Evolutionary conservation across 2,329 filamentous ascomycete species (phyloP), one percentile per base, ranked within the genome.

Genomic region (Lojkania enalia): DNA sequence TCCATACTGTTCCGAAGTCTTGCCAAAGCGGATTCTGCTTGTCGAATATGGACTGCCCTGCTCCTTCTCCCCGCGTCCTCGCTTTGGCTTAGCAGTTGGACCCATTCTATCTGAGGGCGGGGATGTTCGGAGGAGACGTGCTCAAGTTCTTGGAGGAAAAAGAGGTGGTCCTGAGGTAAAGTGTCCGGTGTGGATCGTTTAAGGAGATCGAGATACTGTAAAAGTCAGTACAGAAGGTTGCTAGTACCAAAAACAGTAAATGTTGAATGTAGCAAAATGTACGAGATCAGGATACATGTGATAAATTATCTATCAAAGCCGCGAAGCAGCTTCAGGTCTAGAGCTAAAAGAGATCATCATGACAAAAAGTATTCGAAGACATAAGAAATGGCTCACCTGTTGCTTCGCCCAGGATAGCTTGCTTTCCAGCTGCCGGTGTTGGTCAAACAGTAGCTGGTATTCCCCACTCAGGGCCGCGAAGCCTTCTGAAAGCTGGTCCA

Each of bases 291-390:
- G 33, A 19, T 18, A 19, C n/a, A 32, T 31, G 25, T 32, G 27
- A 46, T 12, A 46, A 15, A 51, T 62, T 64, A 55, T 73, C 73
- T 71, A 62, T 72, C 74, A 76, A 55, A 51, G 70, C 68, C 62
- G 69, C 68, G 42, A 55, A 56, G 63, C 69, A 69, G 66, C 73
- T 78, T 66, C 71, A 77, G 74, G 69, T 77, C 74, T 76, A 77
- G 73, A 77, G 74, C 74, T 77, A 76, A 76, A 58, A 46, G 57
- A 65, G 55, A 63, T 74, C 71, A 74, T 75, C 74, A 74, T 68
- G 57, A 55, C 54, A 51, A 49, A 39, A 32, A 16, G 15, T 5
- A 16, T 39, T 32, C 48, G 21, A 42, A 32, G 39, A 42, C 9
- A 20, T 36, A 35, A 12, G 51, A 33, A 15, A 33, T 11, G 16